These are phyloP conservation scores for Ascoidea asiatica DNA, from an alignment of 805 yeast species.

Conservation along the genomic window DNA sequence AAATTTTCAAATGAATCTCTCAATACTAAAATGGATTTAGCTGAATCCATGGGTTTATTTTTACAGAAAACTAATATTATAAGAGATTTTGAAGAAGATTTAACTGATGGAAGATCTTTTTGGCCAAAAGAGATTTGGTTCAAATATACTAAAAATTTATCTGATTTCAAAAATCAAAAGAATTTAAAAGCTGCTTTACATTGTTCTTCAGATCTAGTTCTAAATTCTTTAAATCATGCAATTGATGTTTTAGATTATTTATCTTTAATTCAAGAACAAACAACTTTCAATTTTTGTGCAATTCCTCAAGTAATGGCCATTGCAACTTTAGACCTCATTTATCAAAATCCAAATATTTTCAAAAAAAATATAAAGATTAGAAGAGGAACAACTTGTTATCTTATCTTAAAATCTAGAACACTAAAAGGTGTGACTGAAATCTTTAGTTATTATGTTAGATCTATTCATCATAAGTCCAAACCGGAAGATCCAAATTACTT, in stretches of 20 bases:
- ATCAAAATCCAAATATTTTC: conserved; percentile 66
- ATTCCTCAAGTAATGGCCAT: conserved; percentile 99
- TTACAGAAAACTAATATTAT: conserved; percentile 93
- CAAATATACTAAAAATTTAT: conserved; percentile 53
- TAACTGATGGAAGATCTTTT: conserved; percentile 82
- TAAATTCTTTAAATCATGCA: conserved; percentile 67
- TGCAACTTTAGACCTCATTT: conserved; percentile 80
- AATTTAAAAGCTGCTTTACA: conserved; percentile 41
- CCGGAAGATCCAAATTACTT: conserved; percentile 81
- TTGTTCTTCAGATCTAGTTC: conserved; percentile 72
- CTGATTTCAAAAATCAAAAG: conserved; percentile 41
- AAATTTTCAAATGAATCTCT: conserved; percentile 46
- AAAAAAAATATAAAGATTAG: conserved; percentile 71
- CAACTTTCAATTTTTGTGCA: conserved; percentile 83
- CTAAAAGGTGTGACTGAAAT: conserved; percentile 65
- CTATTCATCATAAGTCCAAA: conserved; percentile 65
- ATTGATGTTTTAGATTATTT: conserved; percentile 66
- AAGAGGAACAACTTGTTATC: conserved; percentile 71
- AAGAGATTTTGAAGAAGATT: conserved; percentile 87
- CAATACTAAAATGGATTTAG: conserved; percentile 35
- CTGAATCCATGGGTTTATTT: conserved; percentile 87
- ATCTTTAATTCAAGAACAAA: conserved; percentile 63
- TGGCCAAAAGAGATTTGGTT: conserved; percentile 96
- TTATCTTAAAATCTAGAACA: conserved; percentile 63
- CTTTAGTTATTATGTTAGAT: conserved; percentile 60